A percentile compares a stretch with the other conserved stretches of the same genome.
phyloP scores from a whole-genome alignment of 805 yeast genomes.

The Candida quercuum region DNA sequence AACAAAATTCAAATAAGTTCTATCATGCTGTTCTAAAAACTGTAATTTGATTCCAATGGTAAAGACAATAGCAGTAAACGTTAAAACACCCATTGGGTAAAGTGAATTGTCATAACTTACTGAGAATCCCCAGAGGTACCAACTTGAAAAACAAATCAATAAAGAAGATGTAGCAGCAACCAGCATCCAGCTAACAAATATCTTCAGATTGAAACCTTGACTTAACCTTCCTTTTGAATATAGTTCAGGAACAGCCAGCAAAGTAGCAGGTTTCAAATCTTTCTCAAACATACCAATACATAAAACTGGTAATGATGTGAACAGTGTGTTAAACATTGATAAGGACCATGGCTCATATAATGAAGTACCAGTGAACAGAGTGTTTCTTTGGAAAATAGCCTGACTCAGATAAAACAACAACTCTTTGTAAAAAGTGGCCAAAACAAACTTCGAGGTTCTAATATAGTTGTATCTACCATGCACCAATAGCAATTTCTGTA shows the following conservation, averaged over 20 bases:
- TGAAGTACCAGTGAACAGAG: slow-evolving; percentile 89
- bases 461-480: slow-evolving; percentile 96
- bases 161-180: slow-evolving; percentile 71
- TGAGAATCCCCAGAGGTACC: slow-evolving; percentile 64
- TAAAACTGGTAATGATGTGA: slow-evolving; percentile 87
- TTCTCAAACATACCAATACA: slow-evolving; percentile 94
- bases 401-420: slow-evolving; percentile 85
- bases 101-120: slow-evolving; percentile 69
- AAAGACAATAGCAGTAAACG: slow-evolving; percentile 66
- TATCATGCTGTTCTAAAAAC: slow-evolving; percentile 72
- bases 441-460: slow-evolving; percentile 84
- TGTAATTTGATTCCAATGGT: slow-evolving; percentile 76
- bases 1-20: slow-evolving; percentile 62
- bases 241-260: slow-evolving; percentile 87
- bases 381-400: slow-evolving; percentile 76
- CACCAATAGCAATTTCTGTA: slow-evolving; percentile 77
- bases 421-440: slow-evolving; percentile 94
- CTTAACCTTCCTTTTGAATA: slow-evolving; percentile 73
- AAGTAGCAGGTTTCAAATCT: slow-evolving; percentile 82
- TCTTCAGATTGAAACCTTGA: slow-evolving; percentile 63
- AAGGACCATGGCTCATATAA: slow-evolving; percentile 94
- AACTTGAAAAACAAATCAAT: slow-evolving; percentile 60
- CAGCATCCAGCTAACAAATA: slow-evolving; percentile 75
- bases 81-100: slow-evolving; percentile 74
- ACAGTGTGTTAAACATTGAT: slow-evolving; percentile 94